Conservation (phyloP, 176 grass and related monocot genomes). For the Tuctoria greenei region DNA sequence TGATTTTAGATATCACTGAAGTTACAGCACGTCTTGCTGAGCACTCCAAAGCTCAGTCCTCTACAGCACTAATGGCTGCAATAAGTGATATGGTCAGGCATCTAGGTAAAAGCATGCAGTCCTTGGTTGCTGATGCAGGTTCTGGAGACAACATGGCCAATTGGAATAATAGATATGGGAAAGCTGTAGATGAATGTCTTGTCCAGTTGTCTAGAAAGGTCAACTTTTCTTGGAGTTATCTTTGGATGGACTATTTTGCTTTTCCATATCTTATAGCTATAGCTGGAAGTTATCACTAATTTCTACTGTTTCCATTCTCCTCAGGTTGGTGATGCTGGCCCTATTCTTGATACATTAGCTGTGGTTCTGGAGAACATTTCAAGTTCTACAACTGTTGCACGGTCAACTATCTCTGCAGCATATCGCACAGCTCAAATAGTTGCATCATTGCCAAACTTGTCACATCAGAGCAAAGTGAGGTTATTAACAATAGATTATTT, state of each 20-base stretch:
- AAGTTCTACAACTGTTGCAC: slow-evolving; percentile 52
- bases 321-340: slow-evolving; percentile 91
- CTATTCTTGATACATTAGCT: slow-evolving; percentile 88
- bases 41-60: slow-evolving; percentile 75
- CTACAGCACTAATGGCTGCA: slow-evolving; percentile 69
- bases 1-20: slow-evolving; percentile 79
- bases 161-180: slow-evolving; percentile 61
- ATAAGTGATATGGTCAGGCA: slow-evolving; percentile 86
- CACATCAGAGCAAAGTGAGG: slow-evolving; percentile 77
- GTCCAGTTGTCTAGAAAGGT: slow-evolving; percentile 85
- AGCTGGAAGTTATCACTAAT: slow-evolving; percentile 20
- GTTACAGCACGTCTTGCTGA: slow-evolving; percentile 69
- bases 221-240: slow-evolving; percentile 17
- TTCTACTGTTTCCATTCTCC: slow-evolving; percentile 31
- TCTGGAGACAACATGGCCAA: slow-evolving; percentile 44
- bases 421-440: slow-evolving; percentile 91
- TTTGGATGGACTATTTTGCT: neutral
- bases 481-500: slow-evolving; percentile 30
- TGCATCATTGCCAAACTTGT: slow-evolving; percentile 74
- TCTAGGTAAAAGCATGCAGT: slow-evolving; percentile 85
- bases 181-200: slow-evolving; percentile 76
- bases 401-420: slow-evolving; percentile 71
- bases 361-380: slow-evolving; percentile 87
- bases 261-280: neutral
- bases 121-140: slow-evolving; percentile 26